A percentile compares a stretch with the other conserved stretches of the same genome.
phyloP scores from a whole-genome alignment of 129 eudicot species.

The Centrapalus pauciflorus region DNA sequence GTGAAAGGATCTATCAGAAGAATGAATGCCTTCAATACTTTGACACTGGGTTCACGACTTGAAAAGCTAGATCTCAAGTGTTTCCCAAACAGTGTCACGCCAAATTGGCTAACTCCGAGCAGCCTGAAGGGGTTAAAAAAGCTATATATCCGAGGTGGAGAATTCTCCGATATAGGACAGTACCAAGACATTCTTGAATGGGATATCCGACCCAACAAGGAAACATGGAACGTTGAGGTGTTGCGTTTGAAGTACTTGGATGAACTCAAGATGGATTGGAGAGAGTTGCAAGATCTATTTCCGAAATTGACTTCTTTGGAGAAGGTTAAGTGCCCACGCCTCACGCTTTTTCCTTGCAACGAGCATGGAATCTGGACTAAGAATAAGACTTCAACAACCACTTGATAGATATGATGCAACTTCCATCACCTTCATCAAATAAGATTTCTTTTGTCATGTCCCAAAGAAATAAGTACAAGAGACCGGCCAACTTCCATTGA shows the following conservation, averaged over 20 bases:
- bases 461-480: too few relatives aligned
- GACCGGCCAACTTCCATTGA: too few relatives aligned
- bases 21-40: conserved; percentile 13
- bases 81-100: conserved; percentile 24
- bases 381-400: not conserved
- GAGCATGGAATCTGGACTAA: conserved; percentile 43
- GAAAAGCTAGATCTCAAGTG: conserved; percentile 48
- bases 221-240: conserved; percentile 27
- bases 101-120: conserved; percentile 33
- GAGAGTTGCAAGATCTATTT: conserved; percentile 29
- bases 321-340: conserved; percentile 42
- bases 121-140: conserved; percentile 30
- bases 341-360: conserved; percentile 52
- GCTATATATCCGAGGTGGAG: conserved; percentile 54
- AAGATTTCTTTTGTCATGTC: too few relatives aligned
- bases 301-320: conserved; percentile 39
- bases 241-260: conserved; percentile 47
- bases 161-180: conserved; percentile 30
- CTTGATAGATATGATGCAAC: too few relatives aligned
- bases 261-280: conserved; percentile 49
- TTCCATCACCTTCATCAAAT: too few relatives aligned
- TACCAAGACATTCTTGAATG: conserved; percentile 1
- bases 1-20: conserved; percentile 13
- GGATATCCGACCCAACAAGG: not conserved
- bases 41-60: conserved; percentile 13